Percentiles rank a stretch among this genome's conserved stretches.
Conservation (phyloP, 1,284 basidiomycete genomes). For the Quambalaria eucalypti region DNA sequence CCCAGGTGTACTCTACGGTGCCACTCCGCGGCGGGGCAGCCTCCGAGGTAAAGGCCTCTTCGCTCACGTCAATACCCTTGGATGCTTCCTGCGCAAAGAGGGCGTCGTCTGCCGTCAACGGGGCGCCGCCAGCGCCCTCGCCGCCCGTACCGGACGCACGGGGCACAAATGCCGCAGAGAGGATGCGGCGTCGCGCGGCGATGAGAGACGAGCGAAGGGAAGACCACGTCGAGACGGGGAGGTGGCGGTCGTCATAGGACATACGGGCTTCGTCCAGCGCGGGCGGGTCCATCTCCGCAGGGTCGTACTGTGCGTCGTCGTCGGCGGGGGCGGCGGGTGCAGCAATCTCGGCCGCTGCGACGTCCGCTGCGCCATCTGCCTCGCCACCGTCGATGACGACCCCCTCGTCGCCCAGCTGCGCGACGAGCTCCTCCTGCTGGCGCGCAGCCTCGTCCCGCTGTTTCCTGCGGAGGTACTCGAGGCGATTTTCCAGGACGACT, state of each 20-base stretch:
- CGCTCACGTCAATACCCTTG: constrained; percentile 54
- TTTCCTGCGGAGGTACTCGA: constrained; percentile 86
- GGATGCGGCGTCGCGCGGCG: constrained; percentile 15
- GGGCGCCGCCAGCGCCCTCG: not conserved
- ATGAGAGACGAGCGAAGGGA: not conserved
- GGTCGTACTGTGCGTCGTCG: constrained; percentile 54
- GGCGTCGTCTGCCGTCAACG: not conserved
- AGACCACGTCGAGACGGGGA: not conserved
- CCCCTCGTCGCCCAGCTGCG: constrained; percentile 50
- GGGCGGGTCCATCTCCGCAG: constrained; percentile 35
- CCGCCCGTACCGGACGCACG: not conserved
- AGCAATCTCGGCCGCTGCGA: constrained; percentile 26
- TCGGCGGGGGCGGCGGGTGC: constrained; percentile 25
- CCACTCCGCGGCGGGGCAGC: not conserved
- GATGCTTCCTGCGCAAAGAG: constrained; percentile 39
- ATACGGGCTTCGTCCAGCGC: constrained; percentile 15
- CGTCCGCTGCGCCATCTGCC: constrained; percentile 54
- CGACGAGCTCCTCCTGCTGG: constrained; percentile 74
- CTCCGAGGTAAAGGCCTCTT: not conserved
- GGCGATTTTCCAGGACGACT: constrained; percentile 84
- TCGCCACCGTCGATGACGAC: constrained; percentile 9
- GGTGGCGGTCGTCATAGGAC: constrained; percentile 21
- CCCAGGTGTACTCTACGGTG: constrained; percentile 69
- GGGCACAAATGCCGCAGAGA: constrained; percentile 25
- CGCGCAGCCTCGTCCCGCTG: constrained; percentile 89